Evolutionary conservation across 2,329 filamentous ascomycete genomes (phyloP).

Genomic region (Aspergillus caelatus): DNA sequence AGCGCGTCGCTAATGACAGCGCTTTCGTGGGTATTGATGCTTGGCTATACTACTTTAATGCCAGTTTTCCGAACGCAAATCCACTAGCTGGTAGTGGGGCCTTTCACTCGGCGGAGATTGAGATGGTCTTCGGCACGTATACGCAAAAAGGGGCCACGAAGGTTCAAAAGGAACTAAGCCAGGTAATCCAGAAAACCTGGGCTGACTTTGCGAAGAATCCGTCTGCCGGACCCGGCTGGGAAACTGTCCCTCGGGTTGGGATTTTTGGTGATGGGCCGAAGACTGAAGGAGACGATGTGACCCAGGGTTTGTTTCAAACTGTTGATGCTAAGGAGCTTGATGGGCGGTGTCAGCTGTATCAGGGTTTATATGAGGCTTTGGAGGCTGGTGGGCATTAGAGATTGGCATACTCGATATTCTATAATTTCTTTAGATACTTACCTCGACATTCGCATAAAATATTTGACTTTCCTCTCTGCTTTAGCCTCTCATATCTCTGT

Average conservation of each 20-base stretch:
- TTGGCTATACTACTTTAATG: slow-evolving; percentile 36
- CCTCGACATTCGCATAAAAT: too few relatives aligned
- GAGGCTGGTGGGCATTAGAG: neutral
- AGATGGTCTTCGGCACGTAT: slow-evolving; percentile 33
- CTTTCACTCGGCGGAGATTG: slow-evolving; percentile 40
- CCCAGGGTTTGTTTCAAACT: slow-evolving; percentile 11
- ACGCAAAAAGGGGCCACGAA: slow-evolving; percentile 19
- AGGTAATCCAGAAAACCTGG: slow-evolving; percentile 30
- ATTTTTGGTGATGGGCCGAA: slow-evolving; percentile 17
- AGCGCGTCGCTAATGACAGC: slow-evolving; percentile 21
- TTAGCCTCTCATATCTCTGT: too few relatives aligned
- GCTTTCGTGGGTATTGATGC: slow-evolving; percentile 19
- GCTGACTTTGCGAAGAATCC: slow-evolving; percentile 31
- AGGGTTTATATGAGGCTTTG: neutral
- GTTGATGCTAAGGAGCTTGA: neutral
- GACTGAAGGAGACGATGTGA: slow-evolving; percentile 11
- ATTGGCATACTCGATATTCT: neutral
- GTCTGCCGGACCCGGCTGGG: slow-evolving; percentile 26
- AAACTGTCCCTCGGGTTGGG: slow-evolving; percentile 14
- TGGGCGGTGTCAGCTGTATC: neutral
- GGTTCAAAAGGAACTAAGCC: slow-evolving; percentile 22
- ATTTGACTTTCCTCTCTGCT: too few relatives aligned
- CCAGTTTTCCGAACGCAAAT: slow-evolving; percentile 27
- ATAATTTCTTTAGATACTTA: neutral
- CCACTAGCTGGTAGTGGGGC: slow-evolving; percentile 21